phyloP scores from a whole-genome alignment of 177 flowering plant genomes.

The Vitis hybrid region DNA sequence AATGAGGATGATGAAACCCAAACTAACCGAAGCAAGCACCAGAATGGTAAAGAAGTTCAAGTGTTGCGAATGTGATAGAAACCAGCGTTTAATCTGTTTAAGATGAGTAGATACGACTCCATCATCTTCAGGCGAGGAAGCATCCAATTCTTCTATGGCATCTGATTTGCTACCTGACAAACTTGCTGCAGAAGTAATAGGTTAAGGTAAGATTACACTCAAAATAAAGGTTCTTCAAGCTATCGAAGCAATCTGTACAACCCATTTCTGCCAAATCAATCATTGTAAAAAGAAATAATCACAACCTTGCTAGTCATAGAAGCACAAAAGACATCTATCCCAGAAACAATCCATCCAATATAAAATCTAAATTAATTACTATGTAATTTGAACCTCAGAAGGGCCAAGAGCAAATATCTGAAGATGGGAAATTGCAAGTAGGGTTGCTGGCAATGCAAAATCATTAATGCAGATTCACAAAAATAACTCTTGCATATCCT shows the following conservation, averaged over 20 bases:
- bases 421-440: too few relatives aligned
- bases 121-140: conserved; percentile 45
- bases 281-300: neutral
- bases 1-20: conserved; percentile 5
- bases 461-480: too few relatives aligned
- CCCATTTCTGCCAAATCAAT: neutral
- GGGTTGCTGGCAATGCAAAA: too few relatives aligned
- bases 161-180: conserved; percentile 64
- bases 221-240: neutral
- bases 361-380: too few relatives aligned
- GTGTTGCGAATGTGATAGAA: conserved; percentile 76
- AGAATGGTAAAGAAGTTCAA: conserved; percentile 83
- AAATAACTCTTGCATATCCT: too few relatives aligned
- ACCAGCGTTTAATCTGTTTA: conserved; percentile 57
- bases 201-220: neutral
- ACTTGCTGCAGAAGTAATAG: conserved; percentile 48
- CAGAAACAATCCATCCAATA: too few relatives aligned
- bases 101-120: conserved; percentile 46
- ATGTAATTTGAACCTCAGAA: too few relatives aligned
- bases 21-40: conserved; percentile 94
- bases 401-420: too few relatives aligned
- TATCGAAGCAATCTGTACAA: neutral
- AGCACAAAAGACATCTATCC: neutral
- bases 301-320: neutral
- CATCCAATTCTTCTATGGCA: conserved; percentile 68